Percentiles rank a stretch among this genome's conserved stretches.
These are phyloP conservation scores for Centaurea solstitialis DNA, from an alignment of 129 eudicot species.

Conservation along the genomic window DNA sequence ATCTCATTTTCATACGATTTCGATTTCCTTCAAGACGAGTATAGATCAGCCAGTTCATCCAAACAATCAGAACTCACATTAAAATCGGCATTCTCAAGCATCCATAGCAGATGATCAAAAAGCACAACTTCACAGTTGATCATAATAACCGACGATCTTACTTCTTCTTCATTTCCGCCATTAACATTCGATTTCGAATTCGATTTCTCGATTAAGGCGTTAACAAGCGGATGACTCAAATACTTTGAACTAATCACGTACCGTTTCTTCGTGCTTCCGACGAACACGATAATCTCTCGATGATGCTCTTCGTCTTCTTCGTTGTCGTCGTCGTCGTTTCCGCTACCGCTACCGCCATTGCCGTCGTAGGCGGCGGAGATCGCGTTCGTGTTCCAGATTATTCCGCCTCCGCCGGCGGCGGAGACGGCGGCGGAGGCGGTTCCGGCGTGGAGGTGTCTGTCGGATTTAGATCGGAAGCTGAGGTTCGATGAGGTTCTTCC, in stretches of 20 bases:
- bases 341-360: too few species aligned
- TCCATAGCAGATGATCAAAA: constrained; percentile 74
- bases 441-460: constrained; percentile 22
- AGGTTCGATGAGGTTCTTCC: constrained; percentile 48
- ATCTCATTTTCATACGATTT: background rate
- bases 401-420: background rate
- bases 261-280: constrained; percentile 71
- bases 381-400: constrained; percentile 29
- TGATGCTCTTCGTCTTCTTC: constrained; percentile 15
- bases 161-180: too few species aligned
- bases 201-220: constrained; percentile 60
- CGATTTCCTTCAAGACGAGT: constrained; percentile 28
- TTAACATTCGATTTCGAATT: background rate
- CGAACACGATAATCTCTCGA: constrained; percentile 48
- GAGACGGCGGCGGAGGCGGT: background rate
- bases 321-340: background rate
- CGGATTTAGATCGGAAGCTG: constrained; percentile 60
- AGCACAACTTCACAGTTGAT: constrained; percentile 74
- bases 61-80: constrained; percentile 49
- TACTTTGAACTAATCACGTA: constrained; percentile 64
- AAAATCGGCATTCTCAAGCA: constrained; percentile 73
- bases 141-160: background rate
- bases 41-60: constrained; percentile 67
- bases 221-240: constrained; percentile 63
- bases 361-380: background rate